phyloP scores from a whole-genome alignment of 1,139 yeast species.

The Candida sojae region DNA sequence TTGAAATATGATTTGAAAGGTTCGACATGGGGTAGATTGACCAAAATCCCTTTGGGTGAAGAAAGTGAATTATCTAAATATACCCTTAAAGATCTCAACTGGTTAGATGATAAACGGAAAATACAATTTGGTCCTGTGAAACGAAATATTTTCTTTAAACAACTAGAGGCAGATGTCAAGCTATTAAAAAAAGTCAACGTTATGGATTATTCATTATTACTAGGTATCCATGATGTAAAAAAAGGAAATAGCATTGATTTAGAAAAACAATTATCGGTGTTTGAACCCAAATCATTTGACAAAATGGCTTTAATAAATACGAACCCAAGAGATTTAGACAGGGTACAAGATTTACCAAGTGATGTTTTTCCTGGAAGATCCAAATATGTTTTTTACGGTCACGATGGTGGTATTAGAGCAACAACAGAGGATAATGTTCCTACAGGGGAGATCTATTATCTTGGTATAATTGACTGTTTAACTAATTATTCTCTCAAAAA shows the following conservation, averaged over 20 bases:
- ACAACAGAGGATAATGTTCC: conserved; percentile 68
- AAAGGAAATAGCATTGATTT: conserved; percentile 51
- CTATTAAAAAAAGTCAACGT: conserved; percentile 74
- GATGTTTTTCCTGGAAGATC: conserved; percentile 52
- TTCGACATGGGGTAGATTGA: conserved; percentile 80
- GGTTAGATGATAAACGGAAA: conserved; percentile 66
- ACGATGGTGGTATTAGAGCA: conserved; percentile 85
- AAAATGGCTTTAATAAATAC: conserved; percentile 48
- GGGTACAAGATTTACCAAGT: conserved; percentile 44
- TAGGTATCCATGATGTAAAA: conserved; percentile 82
- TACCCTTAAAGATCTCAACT: conserved; percentile 79
- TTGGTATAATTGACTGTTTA: conserved; percentile 60
- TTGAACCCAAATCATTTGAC: conserved; percentile 47
- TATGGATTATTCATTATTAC: conserved; percentile 91
- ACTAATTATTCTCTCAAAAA: conserved; percentile 82
- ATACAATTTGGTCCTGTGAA: conserved; percentile 76
- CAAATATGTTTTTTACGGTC: conserved; percentile 66
- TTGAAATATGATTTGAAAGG: conserved; percentile 91
- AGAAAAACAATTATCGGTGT: conserved; percentile 44
- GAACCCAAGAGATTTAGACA: conserved; percentile 46
- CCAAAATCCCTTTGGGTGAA: conserved; percentile 29
- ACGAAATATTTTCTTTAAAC: conserved; percentile 58
- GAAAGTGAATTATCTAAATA: conserved; percentile 38
- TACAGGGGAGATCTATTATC: conserved; percentile 71
- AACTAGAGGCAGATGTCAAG: conserved; percentile 72